Conservation (phyloP, 805 yeast genomes). For the baker's yeast (Saccharomyces cerevisiae) region DNA sequence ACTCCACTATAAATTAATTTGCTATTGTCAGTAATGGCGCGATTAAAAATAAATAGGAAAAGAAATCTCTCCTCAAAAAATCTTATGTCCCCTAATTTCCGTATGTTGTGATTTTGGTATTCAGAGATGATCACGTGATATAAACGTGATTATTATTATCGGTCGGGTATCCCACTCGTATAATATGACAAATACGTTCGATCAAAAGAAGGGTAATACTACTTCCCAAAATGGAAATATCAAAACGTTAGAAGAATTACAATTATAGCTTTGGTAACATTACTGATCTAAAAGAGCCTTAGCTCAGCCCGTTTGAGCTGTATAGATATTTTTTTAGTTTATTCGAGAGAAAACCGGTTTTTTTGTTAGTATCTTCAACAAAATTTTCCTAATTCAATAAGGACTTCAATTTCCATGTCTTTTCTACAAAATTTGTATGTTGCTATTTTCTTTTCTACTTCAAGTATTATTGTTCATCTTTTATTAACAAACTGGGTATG, state of each 20-base stretch:
- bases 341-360: neutral
- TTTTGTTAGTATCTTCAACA: slow-evolving; percentile 1
- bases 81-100: neutral
- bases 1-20: neutral
- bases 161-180: neutral
- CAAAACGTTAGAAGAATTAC: neutral
- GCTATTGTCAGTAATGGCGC: neutral
- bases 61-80: neutral
- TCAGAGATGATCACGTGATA: neutral
- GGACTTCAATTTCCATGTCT: slow-evolving; percentile 12
- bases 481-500: slow-evolving; percentile 4
- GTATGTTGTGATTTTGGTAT: neutral
- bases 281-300: neutral
- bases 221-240: neutral
- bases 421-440: slow-evolving; percentile 28
- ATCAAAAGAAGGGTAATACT: neutral
- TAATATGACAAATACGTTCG: neutral
- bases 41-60: neutral
- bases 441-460: neutral
- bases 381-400: neutral
- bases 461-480: neutral
- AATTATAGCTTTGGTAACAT: neutral
- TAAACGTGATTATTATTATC: neutral
- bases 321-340: neutral
- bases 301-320: neutral